Evolutionary conservation across 1,139 yeast species (phyloP).

Genomic region (Hemisphaericaspora subhashii): DNA sequence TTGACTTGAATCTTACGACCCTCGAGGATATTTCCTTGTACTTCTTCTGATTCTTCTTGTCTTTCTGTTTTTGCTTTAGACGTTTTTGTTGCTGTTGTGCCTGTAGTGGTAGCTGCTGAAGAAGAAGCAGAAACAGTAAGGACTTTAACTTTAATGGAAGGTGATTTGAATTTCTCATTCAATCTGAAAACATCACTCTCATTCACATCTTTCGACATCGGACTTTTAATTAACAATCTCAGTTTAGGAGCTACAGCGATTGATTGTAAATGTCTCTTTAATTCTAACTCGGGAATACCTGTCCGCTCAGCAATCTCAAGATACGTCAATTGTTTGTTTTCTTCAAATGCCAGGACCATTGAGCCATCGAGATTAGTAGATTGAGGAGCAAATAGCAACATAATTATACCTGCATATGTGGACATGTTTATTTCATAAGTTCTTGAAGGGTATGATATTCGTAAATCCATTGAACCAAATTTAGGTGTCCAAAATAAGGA

Average conservation of each 20-base stretch:
- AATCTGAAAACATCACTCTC: slow-evolving; percentile 64
- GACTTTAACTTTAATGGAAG: slow-evolving; percentile 73
- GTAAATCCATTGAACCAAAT: slow-evolving; percentile 77
- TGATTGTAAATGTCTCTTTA: slow-evolving; percentile 77
- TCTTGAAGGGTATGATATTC: slow-evolving; percentile 62
- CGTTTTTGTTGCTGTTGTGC: slow-evolving; percentile 38
- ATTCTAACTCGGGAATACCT: slow-evolving; percentile 68
- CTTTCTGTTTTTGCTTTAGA: slow-evolving; percentile 37
- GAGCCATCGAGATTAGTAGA: slow-evolving; percentile 45
- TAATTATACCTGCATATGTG: slow-evolving; percentile 73
- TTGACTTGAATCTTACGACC: slow-evolving; percentile 66
- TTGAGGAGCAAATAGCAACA: slow-evolving; percentile 66
- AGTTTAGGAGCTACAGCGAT: slow-evolving; percentile 84
- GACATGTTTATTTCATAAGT: slow-evolving; percentile 83
- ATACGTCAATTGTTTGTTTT: slow-evolving; percentile 42
- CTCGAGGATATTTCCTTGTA: slow-evolving; percentile 32
- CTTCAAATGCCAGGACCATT: slow-evolving; percentile 43
- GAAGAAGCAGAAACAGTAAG: slow-evolving; percentile 57
- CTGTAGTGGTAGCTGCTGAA: slow-evolving; percentile 27
- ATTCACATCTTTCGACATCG: slow-evolving; percentile 72
- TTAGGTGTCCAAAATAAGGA: slow-evolving; percentile 81
- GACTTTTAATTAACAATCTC: slow-evolving; percentile 67
- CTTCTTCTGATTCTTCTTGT: slow-evolving; percentile 39
- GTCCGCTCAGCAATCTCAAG: slow-evolving; percentile 67
- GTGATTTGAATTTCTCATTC: slow-evolving; percentile 70